Conservation (phyloP, 257 asterid species). For the Avicennia marina region DNA sequence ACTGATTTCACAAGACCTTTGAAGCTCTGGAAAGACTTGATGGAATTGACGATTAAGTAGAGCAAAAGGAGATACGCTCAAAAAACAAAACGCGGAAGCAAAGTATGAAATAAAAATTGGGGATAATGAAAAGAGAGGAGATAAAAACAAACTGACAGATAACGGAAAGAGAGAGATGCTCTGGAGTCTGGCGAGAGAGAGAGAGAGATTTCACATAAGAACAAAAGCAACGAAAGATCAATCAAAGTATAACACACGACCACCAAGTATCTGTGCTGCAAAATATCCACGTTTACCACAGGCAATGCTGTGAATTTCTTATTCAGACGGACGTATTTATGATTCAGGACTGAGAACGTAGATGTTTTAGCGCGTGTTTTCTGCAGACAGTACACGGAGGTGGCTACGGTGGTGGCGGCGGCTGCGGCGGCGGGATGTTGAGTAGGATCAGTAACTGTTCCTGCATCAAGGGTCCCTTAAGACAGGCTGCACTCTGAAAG, state of each 20-base stretch:
- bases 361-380: constrained; percentile 13
- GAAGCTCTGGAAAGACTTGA: constrained; percentile 12
- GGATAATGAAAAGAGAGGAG: neutral
- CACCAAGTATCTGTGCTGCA: constrained; percentile 3
- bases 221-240: constrained; percentile 32
- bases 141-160: neutral
- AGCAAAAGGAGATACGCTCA: constrained; percentile 5
- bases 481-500: constrained; percentile 28
- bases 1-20: constrained; percentile 2
- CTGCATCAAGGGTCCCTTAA: constrained; percentile 43
- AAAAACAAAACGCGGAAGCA: constrained; percentile 11
- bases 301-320: constrained; percentile 14
- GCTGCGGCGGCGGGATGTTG: neutral
- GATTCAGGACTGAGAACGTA: constrained; percentile 21
- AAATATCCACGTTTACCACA: constrained; percentile 19
- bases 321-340: constrained; percentile 13
- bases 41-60: neutral
- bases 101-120: neutral
- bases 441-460: constrained; percentile 21
- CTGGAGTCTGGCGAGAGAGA: constrained; percentile 10
- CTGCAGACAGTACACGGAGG: constrained; percentile 15
- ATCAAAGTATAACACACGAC: constrained; percentile 5
- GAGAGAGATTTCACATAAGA: constrained; percentile 17
- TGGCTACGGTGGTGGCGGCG: neutral
- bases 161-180: constrained; percentile 14